Percentiles rank a stretch among this genome's conserved stretches.
Evolutionary conservation across 2,329 filamentous ascomycete genomes (phyloP).

Genomic region (Penicillium sp.): DNA sequence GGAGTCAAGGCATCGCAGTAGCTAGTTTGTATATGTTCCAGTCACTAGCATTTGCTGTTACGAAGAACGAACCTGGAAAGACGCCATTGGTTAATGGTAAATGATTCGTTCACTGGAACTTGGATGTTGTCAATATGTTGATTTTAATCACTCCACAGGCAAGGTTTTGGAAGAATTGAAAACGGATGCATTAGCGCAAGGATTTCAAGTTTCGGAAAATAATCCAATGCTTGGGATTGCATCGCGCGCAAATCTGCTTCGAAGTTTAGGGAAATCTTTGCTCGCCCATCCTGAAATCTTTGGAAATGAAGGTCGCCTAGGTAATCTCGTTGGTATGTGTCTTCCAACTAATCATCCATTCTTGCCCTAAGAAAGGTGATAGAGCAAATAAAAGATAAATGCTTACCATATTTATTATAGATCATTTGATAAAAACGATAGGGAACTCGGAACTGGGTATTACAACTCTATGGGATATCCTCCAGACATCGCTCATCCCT

Average conservation of each 20-base stretch:
- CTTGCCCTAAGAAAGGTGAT: not conserved
- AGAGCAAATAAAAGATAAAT: too few relatives aligned
- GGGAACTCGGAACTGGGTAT: conserved; percentile 33
- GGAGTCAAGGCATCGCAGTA: conserved; percentile 52
- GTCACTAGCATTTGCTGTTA: conserved; percentile 35
- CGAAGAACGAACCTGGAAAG: conserved; percentile 8
- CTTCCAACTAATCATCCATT: not conserved
- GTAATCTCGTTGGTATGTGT: conserved; percentile 46
- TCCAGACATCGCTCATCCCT: conserved; percentile 47
- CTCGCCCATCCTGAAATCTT: conserved; percentile 38
- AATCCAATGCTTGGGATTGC: conserved; percentile 48
- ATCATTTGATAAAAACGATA: conserved; percentile 34
- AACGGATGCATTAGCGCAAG: conserved; percentile 29
- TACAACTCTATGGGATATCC: conserved; percentile 38
- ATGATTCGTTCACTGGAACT: not conserved
- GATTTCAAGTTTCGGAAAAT: conserved; percentile 43
- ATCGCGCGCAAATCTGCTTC: conserved; percentile 42
- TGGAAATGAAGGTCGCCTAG: conserved; percentile 42
- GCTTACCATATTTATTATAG: conserved; percentile 22
- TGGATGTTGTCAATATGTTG: not conserved
- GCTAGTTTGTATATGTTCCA: conserved; percentile 51
- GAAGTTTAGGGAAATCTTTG: conserved; percentile 42
- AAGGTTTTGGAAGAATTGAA: conserved; percentile 34
- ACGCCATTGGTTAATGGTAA: conserved; percentile 35
- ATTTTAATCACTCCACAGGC: conserved; percentile 15